Conservation (phyloP, 371 early-diverging fungal species). For the Saksenaea vasiformis region DNA sequence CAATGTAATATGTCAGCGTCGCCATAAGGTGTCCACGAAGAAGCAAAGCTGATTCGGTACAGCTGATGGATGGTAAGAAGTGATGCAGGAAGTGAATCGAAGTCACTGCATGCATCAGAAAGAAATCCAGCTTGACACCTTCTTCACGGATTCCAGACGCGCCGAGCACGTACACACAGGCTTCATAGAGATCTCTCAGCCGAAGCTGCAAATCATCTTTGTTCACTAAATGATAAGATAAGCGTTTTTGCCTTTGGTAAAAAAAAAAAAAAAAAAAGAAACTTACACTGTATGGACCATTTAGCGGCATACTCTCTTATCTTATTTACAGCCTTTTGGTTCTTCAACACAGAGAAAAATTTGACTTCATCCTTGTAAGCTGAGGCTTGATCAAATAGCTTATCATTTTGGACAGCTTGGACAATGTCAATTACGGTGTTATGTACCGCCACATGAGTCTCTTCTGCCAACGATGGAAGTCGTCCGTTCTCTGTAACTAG, state of each 20-base stretch:
- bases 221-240: conserved; percentile 18
- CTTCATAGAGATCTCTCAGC: conserved; percentile 37
- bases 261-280: too few species aligned
- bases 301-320: conserved; percentile 28
- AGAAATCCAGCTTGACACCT: conserved; percentile 42
- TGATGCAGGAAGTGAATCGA: conserved; percentile 55
- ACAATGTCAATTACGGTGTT: conserved; percentile 32
- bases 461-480: background rate
- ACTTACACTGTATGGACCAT: conserved; percentile 36
- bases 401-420: conserved; percentile 30
- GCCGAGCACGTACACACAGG: conserved; percentile 24
- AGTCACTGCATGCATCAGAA: conserved; percentile 59
- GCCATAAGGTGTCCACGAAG: conserved; percentile 41
- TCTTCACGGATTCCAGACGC: conserved; percentile 32
- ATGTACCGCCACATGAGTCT: conserved; percentile 6
- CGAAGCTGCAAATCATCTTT: conserved; percentile 29
- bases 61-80: conserved; percentile 23
- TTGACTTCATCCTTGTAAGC: conserved; percentile 20
- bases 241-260: too few species aligned
- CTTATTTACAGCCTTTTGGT: conserved; percentile 23
- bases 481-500: background rate
- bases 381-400: conserved; percentile 27
- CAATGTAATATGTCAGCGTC: conserved; percentile 37
- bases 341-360: conserved; percentile 17
- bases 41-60: conserved; percentile 38